Conservation (phyloP, 306 rosid genomes). For the Argentina anserina region DNA sequence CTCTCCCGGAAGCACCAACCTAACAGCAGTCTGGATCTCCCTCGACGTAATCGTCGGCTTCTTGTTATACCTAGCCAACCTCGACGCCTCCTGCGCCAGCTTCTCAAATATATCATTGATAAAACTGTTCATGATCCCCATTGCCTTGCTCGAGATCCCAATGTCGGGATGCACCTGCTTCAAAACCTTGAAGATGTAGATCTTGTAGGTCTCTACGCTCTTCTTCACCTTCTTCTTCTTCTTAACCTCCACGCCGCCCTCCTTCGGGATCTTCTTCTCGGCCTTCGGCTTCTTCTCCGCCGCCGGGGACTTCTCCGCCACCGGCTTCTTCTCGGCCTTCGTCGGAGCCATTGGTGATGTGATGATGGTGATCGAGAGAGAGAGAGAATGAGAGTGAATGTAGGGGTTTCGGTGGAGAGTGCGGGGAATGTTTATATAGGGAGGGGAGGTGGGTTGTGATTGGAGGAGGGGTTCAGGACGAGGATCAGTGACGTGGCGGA, state of each 20-base stretch:
- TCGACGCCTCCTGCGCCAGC: slow-evolving; percentile 64
- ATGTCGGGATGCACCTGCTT: slow-evolving; percentile 78
- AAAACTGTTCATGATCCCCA: slow-evolving; percentile 83
- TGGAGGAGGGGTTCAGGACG: not conserved
- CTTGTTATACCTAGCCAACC: slow-evolving; percentile 66
- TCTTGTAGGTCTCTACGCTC: slow-evolving; percentile 70
- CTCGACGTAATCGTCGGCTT: slow-evolving; percentile 70
- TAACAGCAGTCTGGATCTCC: slow-evolving; percentile 74
- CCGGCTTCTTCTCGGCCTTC: slow-evolving; percentile 71
- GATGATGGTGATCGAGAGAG: not conserved
- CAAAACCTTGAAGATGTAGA: slow-evolving; percentile 74
- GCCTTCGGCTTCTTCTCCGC: slow-evolving; percentile 63
- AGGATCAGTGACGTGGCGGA: slow-evolving; percentile 22
- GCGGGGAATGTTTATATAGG: slow-evolving; percentile 25
- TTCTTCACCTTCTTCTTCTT: slow-evolving; percentile 73
- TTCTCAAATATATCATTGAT: slow-evolving; percentile 79
- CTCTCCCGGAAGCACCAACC: slow-evolving; percentile 71
- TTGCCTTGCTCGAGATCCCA: slow-evolving; percentile 78
- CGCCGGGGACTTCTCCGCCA: slow-evolving; percentile 54
- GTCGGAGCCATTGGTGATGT: slow-evolving; percentile 51
- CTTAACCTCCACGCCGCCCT: slow-evolving; percentile 48
- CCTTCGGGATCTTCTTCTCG: slow-evolving; percentile 76
- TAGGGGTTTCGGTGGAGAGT: not conserved
- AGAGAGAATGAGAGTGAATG: not conserved
- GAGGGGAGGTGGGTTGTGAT: not conserved